Base-by-base conservation (phyloP, 148 eudicot genomes). In the Rhododendron mucronatum region DNA sequence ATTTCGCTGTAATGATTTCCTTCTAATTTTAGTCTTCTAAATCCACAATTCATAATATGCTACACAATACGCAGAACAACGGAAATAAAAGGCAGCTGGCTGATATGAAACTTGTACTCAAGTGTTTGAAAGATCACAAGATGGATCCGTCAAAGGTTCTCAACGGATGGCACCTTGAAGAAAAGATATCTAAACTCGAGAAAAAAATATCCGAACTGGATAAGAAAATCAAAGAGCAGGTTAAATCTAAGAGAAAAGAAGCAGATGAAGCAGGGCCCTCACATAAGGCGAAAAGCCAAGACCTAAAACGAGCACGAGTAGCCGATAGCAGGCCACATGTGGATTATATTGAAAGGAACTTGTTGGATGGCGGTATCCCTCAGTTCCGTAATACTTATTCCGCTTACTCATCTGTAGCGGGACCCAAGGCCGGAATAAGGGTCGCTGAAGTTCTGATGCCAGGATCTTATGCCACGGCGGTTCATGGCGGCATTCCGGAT, bases 101-200 rank as follows among this genome's bases (percentile, higher is more conserved):
- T 83, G 90, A 87, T 81, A 86, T 92, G 85, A 89, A 87, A 90
- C 85, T 89, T 57, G 81, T 91, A 80, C 0, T 85, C 21, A 85
- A 83, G 53, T 89, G 91, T 67, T 84, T 89, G 83, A 84, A 87
- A 85, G 28, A 84, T 61, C 94, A 92, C 89, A 89, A 89, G 37
- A 69, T 91, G 39, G 90, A 91, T 85, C 90, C 87, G 39, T 86
- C 83, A 18, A 86, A 87, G 82, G 44, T 88, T 77, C 85, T 89
- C 80, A 86, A 89, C 0, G 91, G 86, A 47, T 88, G 83, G 87
- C 57, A 84, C 48, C 78, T 92, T 75, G 79, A 21, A 4, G 89
- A 84, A 61, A 83, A 61, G 69, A 90, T 91, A 41, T 47, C 51
- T 78, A 86, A 63, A 48, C 82, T 92, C 71, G 90, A 92, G 86